Percentiles rank a stretch among this genome's conserved stretches.
Conservation (phyloP, 306 rosid species). For the Alnus rubra region DNA sequence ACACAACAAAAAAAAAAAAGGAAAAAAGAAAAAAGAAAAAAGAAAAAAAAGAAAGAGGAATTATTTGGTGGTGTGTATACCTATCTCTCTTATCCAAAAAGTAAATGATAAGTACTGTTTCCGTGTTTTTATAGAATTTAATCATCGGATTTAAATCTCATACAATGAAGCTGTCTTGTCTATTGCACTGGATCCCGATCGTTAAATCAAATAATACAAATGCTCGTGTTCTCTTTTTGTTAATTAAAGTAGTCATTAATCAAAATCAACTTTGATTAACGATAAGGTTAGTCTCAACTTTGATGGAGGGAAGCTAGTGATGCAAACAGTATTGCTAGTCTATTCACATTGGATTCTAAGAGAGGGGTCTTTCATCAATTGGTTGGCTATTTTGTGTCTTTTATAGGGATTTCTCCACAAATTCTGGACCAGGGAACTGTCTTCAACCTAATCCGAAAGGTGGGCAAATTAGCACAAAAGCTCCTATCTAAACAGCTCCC, state of each 20-base stretch:
- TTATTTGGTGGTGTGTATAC: too few relatives aligned
- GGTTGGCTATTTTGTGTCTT: slow-evolving; percentile 41
- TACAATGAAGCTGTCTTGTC: too few relatives aligned
- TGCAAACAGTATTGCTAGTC: slow-evolving; percentile 13
- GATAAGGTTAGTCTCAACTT: slow-evolving; percentile 18
- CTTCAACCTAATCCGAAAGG: slow-evolving; percentile 24
- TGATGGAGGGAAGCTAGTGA: slow-evolving; percentile 11
- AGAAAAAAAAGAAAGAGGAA: too few relatives aligned
- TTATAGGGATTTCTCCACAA: slow-evolving; percentile 31
- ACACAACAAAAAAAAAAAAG: too few relatives aligned
- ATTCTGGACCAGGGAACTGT: slow-evolving; percentile 20
- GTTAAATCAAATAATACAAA: background rate
- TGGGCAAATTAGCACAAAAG: slow-evolving; percentile 9
- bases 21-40: too few relatives aligned
- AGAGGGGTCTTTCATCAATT: slow-evolving; percentile 34
- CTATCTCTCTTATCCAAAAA: too few relatives aligned
- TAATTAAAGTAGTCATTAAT: background rate
- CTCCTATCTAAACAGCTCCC: too few relatives aligned
- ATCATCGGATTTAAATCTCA: too few relatives aligned
- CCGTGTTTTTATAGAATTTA: too few relatives aligned
- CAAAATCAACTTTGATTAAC: background rate
- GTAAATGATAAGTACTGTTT: too few relatives aligned
- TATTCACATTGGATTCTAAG: slow-evolving; percentile 58
- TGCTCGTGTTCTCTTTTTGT: background rate
- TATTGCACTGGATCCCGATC: too few relatives aligned